phyloP scores from a whole-genome alignment of 352 stramenopile genomes.

The Pythium rhizo-oryzae region DNA sequence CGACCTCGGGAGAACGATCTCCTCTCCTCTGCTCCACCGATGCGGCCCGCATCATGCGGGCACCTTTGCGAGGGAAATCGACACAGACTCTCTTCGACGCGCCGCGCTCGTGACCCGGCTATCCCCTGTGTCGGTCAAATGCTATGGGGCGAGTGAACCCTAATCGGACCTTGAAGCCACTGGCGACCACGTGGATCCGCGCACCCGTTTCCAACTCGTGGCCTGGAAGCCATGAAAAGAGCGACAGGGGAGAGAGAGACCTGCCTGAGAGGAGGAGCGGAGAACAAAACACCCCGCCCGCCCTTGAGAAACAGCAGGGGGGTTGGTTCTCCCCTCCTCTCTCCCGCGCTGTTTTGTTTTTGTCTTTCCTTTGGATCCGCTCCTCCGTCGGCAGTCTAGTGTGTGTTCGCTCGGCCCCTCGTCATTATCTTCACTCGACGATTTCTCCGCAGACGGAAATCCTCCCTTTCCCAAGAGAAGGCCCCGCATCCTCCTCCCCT shows the following conservation, averaged over 20 bases:
- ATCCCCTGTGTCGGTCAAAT: conserved; percentile 7
- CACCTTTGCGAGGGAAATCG: not conserved
- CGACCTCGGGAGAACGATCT: conserved; percentile 1
- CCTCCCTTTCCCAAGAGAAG: conserved; percentile 5
- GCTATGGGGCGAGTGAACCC: conserved; percentile 21
- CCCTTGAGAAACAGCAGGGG: not conserved
- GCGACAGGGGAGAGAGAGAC: conserved; percentile 11
- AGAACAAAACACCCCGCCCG: not conserved
- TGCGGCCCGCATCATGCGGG: too few relatives aligned
- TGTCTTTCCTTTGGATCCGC: not conserved
- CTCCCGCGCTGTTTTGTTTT: not conserved
- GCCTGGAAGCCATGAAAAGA: conserved; percentile 11
- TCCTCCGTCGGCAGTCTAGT: not conserved
- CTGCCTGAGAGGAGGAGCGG: not conserved
- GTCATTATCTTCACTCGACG: conserved; percentile 20
- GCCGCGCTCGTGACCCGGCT: not conserved
- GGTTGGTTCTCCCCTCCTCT: not conserved
- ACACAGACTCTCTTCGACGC: conserved; percentile 1
- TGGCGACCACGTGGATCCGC: conserved; percentile 4
- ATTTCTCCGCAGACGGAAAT: conserved; percentile 16
- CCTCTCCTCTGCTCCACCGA: conserved; percentile 3
- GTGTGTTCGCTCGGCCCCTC: not conserved
- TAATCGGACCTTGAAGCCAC: conserved; percentile 20
- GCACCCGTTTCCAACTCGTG: conserved; percentile 3
- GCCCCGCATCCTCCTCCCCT: not conserved